Evolutionary conservation across 2,329 filamentous ascomycete species (phyloP), one percentile per base, ranked within the genome.

Genomic region (Phoma sp.): DNA sequence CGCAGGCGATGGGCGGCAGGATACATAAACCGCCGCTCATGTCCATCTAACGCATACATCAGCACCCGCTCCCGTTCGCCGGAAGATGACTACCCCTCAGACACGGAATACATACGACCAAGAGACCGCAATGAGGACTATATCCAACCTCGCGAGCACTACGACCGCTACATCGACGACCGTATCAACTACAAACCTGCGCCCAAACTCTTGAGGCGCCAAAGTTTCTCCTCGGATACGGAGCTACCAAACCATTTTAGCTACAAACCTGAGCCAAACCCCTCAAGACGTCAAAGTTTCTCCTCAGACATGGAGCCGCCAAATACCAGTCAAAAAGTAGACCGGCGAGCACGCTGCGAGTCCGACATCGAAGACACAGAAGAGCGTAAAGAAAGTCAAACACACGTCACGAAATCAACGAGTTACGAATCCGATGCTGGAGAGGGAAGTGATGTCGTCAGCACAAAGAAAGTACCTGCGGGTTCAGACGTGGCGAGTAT

Each of bases 1-100:
- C 42, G 26, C 30, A 38, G 32, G 12, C 43, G 50, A 25, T 47
- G 42, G 42, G 49, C 50, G 1, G 38, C 37, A 21, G 50, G 43
- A 15, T 47, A 47, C 25, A 53, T 47, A 5, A 15, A 47, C 18
- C 21, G 38, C 17, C 32, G 15, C 3, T 42, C 30, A 5, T 53
- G 50, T 17, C 26, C 49, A 0, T 47, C 42, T 7, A 26, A 53
- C 6, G n/a, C 42, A 2, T 47, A 53, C 30, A 53, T 47, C 18
- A 18, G n/a, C 7, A 42, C 21, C 4, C 45, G 32, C 15, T 26
- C 38, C 21, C 37, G 26, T 14, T 47, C 42, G 7, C 37, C 46
- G 15, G 23, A 23, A 7, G 11, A 7, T 2, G 38, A 15, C 2
- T 6, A 25, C 2, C 12, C 23, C 4, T 42, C 45, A 7, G 45